These are phyloP conservation scores for Phytophthora quininea DNA, from an alignment of 352 stramenopile species.

Conservation along the genomic window DNA sequence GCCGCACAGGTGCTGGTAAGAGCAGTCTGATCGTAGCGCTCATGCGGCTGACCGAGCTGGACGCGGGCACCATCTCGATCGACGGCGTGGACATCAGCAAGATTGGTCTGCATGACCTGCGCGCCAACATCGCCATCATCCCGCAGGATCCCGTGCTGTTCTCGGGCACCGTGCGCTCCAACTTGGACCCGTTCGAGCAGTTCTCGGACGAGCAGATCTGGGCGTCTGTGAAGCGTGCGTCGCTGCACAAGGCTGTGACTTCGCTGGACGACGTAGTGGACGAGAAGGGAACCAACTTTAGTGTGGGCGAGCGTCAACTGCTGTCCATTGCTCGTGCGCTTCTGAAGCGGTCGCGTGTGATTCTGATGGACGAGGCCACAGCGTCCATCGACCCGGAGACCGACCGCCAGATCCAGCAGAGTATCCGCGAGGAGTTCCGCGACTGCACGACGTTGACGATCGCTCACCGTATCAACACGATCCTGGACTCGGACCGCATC, in stretches of 20 bases:
- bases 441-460: conserved; percentile 96
- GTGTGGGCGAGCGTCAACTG: conserved; percentile 94
- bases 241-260: conserved; percentile 58
- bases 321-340: conserved; percentile 95
- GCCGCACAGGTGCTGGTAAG: conserved; percentile 86
- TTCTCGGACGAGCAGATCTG: conserved; percentile 86
- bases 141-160: conserved; percentile 95
- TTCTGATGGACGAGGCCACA: conserved; percentile 98
- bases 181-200: conserved; percentile 91
- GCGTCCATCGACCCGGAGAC: conserved; percentile 86
- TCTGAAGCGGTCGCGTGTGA: conserved; percentile 88
- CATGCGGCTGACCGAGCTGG: conserved; percentile 88
- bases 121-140: conserved; percentile 81
- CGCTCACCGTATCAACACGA: conserved; percentile 97
- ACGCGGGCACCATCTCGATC: conserved; percentile 53
- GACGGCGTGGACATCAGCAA: conserved; percentile 59
- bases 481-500: conserved; percentile 96
- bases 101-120: conserved; percentile 52
- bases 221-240: conserved; percentile 78
- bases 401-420: conserved; percentile 89
- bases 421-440: conserved; percentile 92
- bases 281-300: conserved; percentile 95
- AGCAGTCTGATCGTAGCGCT: conserved; percentile 89
- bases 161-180: conserved; percentile 87
- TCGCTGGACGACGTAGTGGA: conserved; percentile 47